Percentiles rank a stretch among this genome's conserved stretches.
Conservation (phyloP, 805 yeast species). For the Schizosaccharomyces octosporus region DNA sequence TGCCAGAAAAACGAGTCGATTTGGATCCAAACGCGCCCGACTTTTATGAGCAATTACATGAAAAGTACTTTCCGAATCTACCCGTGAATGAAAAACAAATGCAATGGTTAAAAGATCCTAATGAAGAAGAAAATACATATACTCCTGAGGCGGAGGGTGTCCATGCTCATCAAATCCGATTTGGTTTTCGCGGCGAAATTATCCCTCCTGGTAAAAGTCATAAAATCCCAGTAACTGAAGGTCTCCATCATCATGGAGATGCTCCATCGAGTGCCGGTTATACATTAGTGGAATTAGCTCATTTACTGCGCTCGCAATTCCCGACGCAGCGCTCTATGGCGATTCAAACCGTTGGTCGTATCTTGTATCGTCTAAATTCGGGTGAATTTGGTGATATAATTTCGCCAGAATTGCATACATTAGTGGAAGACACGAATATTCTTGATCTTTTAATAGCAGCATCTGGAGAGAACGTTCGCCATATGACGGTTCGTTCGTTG, state of each 20-base stretch:
- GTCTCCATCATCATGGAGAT: constrained; percentile 78
- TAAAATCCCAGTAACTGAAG: constrained; percentile 29
- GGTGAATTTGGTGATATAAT: constrained; percentile 22
- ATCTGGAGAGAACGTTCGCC: constrained; percentile 41
- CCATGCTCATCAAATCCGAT: constrained; percentile 39
- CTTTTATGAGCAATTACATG: constrained; percentile 55
- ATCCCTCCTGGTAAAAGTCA: constrained; percentile 31
- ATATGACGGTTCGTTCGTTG: constrained; percentile 52
- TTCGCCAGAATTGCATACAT: neutral
- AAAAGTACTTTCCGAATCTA: constrained; percentile 68
- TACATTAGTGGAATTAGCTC: constrained; percentile 60
- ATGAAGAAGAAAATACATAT: constrained; percentile 21
- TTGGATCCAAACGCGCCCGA: constrained; percentile 53
- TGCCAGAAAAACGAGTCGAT: constrained; percentile 8
- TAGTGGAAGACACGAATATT: constrained; percentile 35
- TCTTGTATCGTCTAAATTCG: constrained; percentile 53
- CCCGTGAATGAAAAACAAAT: constrained; percentile 60
- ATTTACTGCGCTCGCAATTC: constrained; percentile 49
- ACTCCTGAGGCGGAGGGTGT: constrained; percentile 19
- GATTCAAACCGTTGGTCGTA: constrained; percentile 65
- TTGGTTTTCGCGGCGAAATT: constrained; percentile 67
- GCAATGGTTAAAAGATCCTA: constrained; percentile 64
- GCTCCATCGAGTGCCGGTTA: constrained; percentile 83
- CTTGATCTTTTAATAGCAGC: constrained; percentile 37
- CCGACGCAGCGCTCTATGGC: constrained; percentile 75